Base-by-base conservation (phyloP, 2,329 filamentous ascomycete genomes). In the Thyridium curvatum region DNA sequence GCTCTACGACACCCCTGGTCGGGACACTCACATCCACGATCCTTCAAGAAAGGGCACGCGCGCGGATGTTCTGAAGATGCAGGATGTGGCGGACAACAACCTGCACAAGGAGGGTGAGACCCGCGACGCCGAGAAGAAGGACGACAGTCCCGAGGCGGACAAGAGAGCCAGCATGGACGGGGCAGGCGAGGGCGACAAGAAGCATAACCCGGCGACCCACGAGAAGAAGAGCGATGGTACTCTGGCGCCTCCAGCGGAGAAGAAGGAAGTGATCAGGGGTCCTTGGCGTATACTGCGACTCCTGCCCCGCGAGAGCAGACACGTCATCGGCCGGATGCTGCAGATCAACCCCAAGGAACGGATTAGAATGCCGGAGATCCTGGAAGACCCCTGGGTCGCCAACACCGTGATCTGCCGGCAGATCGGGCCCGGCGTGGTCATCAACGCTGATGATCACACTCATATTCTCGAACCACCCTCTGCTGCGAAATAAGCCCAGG, bases 241-340 rank as follows among this genome's bases (percentile, higher is more conserved):
- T 37, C 40, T 52, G n/a, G 43, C 39, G n/a, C 42, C 42, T 37
- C 40, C 53, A n/a, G 53, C 49, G 2, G 75, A 79, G 28, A 80
- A 77, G 54, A 84, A 80, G 53, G 84, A 90, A 56, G 78, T 88
- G 0, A 94, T 98, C 50, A 87, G 89, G 53, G 93, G 93, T 0
- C 93, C 93, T 3, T 94, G 91, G 85, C 78, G 93, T 34, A 76
- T 98, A 32, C 68, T 98, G 21, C 79, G 93, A 32, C 69, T 97
- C 29, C 70, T 98, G 9, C 93, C 93, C 1, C 75, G 91, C 43
- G 93, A 97, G 62, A 94, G 84, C 47, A 74, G 93, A 37, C 83
- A 91, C 56, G 89, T 98, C 46, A 84, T 98, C 40, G 83, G 87
- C 33, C 77, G 86, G 41, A 98, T 98, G 93, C 75, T 98, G 29